These are phyloP conservation scores for Alternaria arborescens DNA, from an alignment of 2,329 filamentous ascomycete genomes.

Conservation along the genomic window DNA sequence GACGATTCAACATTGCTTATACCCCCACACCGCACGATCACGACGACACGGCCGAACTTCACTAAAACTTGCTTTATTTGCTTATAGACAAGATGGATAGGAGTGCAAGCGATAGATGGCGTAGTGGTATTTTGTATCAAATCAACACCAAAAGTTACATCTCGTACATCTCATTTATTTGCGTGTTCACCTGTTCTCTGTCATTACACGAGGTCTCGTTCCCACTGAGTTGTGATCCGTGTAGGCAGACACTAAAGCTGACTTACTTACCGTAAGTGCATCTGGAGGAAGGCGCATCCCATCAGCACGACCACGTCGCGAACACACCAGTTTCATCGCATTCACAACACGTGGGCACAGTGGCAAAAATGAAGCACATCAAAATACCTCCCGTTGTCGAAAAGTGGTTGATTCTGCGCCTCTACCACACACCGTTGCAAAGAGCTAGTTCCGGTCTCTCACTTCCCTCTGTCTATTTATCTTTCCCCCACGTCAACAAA, in stretches of 20 bases:
- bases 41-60: constrained; percentile 7
- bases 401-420: not conserved
- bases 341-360: constrained; percentile 1
- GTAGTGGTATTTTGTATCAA: not conserved
- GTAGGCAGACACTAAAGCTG: not conserved
- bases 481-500: not conserved
- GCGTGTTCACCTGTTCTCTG: not conserved
- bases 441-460: not conserved
- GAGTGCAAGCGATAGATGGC: not conserved
- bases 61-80: not conserved
- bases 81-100: constrained; percentile 2
- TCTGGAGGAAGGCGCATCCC: not conserved
- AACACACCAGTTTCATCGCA: not conserved
- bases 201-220: not conserved
- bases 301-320: not conserved
- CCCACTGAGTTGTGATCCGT: not conserved
- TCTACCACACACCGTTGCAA: not conserved
- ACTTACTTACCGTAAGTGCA: not conserved
- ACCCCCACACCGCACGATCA: constrained; percentile 9
- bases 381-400: not conserved
- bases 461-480: too few relatives aligned
- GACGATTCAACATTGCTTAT: constrained; percentile 9
- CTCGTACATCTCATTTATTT: too few relatives aligned
- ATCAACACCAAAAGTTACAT: not conserved
- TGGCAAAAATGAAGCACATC: not conserved